Evolutionary conservation across 2,329 filamentous ascomycete genomes (phyloP), one percentile per base, ranked within the genome.

Genomic region (Colletotrichum tanaceti): DNA sequence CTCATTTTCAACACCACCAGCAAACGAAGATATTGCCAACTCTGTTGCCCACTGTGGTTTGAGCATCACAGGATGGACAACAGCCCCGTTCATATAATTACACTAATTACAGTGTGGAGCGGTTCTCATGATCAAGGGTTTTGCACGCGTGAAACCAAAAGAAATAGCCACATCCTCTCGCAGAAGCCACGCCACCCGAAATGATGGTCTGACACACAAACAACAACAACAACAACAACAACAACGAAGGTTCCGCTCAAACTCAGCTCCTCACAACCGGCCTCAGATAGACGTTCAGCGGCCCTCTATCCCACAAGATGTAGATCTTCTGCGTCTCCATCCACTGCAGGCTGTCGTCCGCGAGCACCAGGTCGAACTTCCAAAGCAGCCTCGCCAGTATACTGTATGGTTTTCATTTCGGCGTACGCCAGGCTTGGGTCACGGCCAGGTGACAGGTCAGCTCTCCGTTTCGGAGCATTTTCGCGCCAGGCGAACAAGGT

Each of bases 391-490:
- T 78, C 3, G 82, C 78, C 2, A 85, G n/a, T n/a, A n/a, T n/a
- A n/a, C n/a, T n/a, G 71, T 14, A 85, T 80, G 5, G 85, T 70
- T 1, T 83, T 80, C 80, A 86, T 83, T 72, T 86, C 84, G 2
- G 78, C 78, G 50, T 82, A 82, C 1, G 85, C 84, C 35, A 84
- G 77, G 65, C 79, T 72, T 14, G 2, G 11, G 6, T 38, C 2
- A 1, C n/a, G 4, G 1, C 28, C n/a, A n/a, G n/a, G n/a, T n/a
- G n/a, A n/a, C 2, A 16, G 57, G 22, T 20, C 35, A 43, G 18
- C 3, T 32, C 28, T 32, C 13, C 11, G 58, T 49, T 13, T 13
- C 24, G 22, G 46, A 14, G 6, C 11, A 7, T 52, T 10, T 7
- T 20, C 16, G 7, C 4, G 20, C 4, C 3, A n/a, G 41, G n/a